phyloP scores from a whole-genome alignment of 805 yeast species.

The Sugiyamaella americana region DNA sequence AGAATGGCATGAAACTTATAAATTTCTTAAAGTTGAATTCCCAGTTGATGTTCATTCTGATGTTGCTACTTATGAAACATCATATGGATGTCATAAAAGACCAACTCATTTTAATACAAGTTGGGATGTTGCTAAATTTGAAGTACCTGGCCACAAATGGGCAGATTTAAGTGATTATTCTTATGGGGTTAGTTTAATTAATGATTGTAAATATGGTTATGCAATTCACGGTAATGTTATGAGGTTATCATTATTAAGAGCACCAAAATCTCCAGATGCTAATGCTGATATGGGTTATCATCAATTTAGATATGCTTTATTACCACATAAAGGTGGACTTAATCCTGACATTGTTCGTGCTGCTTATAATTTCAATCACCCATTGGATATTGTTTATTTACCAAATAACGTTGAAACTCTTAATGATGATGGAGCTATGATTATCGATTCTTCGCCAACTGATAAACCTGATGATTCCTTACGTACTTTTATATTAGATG shows the following conservation, averaged over 20 bases:
- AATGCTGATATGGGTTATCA: slow-evolving; percentile 92
- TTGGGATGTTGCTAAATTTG: slow-evolving; percentile 97
- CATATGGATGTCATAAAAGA: slow-evolving; percentile 83
- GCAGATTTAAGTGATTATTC: slow-evolving; percentile 83
- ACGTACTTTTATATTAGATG: slow-evolving; percentile 35
- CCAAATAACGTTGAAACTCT: slow-evolving; percentile 3
- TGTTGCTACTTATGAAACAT: slow-evolving; percentile 84
- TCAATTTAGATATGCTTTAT: slow-evolving; percentile 71
- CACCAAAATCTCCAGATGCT: slow-evolving; percentile 93
- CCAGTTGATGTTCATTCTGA: slow-evolving; percentile 79
- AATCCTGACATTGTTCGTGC: slow-evolving; percentile 59
- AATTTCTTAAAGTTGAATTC: slow-evolving; percentile 90
- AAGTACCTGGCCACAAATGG: slow-evolving; percentile 89
- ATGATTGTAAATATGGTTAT: slow-evolving; percentile 87
- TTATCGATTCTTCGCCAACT: background rate
- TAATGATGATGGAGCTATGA: slow-evolving; percentile 1
- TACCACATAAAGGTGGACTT: slow-evolving; percentile 73
- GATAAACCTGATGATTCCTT: slow-evolving; percentile 20
- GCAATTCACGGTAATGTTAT: slow-evolving; percentile 88
- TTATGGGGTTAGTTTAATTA: slow-evolving; percentile 82
- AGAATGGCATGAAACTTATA: slow-evolving; percentile 82
- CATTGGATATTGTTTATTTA: slow-evolving; percentile 24
- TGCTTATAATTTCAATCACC: slow-evolving; percentile 76
- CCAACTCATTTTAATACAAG: slow-evolving; percentile 93
- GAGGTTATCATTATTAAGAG: slow-evolving; percentile 77